These are phyloP conservation scores for Vitis hybrid DNA, from an alignment of 177 flowering plant genomes.

Conservation along the genomic window DNA sequence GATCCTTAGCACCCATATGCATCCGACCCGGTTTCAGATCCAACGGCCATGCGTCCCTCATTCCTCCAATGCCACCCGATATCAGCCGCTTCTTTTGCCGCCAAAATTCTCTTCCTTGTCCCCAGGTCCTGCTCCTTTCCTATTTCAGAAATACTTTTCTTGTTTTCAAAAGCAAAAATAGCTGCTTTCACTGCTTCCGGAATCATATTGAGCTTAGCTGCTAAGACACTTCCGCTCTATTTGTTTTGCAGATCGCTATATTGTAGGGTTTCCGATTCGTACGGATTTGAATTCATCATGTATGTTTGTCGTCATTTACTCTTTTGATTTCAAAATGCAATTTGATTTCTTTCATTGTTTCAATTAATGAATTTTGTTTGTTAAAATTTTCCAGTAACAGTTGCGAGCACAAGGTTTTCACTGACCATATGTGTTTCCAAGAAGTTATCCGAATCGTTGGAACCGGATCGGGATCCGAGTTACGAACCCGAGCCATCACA, in stretches of 20 bases:
- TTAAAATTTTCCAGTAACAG: background rate
- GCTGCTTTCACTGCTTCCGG: background rate
- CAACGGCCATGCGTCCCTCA: background rate
- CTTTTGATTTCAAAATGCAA: background rate
- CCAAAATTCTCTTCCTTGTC: slow-evolving; percentile 5
- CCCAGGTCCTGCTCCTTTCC: slow-evolving; percentile 9
- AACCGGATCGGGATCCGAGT: slow-evolving; percentile 13
- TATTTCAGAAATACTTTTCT: background rate
- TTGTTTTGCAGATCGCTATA: background rate
- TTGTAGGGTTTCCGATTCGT: slow-evolving; percentile 7
- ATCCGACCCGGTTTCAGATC: background rate
- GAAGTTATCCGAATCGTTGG: slow-evolving; percentile 29
- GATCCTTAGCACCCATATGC: background rate
- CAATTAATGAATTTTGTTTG: background rate
- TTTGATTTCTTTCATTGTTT: background rate
- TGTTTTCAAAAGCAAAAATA: background rate
- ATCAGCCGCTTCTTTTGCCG: slow-evolving; percentile 8
- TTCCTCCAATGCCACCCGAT: background rate
- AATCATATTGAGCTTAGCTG: background rate
- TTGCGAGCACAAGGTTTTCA: slow-evolving; percentile 6
- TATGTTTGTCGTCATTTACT: slow-evolving; percentile 1
- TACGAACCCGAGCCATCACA: slow-evolving; percentile 10
- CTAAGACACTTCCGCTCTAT: background rate
- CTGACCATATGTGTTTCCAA: slow-evolving; percentile 23
- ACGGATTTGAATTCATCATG: slow-evolving; percentile 1